Base-by-base conservation (phyloP, 106 monocot genomes). In the Allium fistulosum region DNA sequence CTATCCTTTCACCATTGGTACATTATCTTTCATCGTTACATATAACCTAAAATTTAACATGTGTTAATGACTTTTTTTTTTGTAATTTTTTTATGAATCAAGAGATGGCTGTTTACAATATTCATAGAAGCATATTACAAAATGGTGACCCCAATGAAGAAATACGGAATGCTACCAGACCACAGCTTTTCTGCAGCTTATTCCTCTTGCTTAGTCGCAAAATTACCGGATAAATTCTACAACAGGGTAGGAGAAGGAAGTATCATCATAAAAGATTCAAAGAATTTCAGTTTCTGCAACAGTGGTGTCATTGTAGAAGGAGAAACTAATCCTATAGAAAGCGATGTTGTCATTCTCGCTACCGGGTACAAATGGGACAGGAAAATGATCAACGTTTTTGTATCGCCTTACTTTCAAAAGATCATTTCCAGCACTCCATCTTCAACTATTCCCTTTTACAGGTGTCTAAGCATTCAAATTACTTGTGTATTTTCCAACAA, bases 321-420 rank as follows among this genome's bases (percentile, higher is more conserved):
- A 48, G 82, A 84, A 56, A 50, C 48, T 13, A 45, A 16, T 14
- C 75, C 62, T 2, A 59, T 78, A 22, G 37, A 79, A 51, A 71
- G 67, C 22, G 88, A 92, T 76, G 6, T 92, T 0, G 88, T 88
- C n/a, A 88, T 92, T 63, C 64, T 88, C 11, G 92, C 92, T 9
- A 92, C 92, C 15, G 88, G 88, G 10, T 92, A 59, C 67, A 82
- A 67, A 59, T 76, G 88, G 17, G 92, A 92, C 52, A 18, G 77
- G 56, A 92, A 92, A 69, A 79, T 92, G 15, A 83, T 59, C 69
- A 10, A 72, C 46, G 80, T 88, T 6, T 88, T 92, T 22, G 63
- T 47, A 9, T 85, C 88, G 1, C 60, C 77, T 0, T 51, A 18
- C 0, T 76, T 92, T 68, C 76, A 66, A n/a, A 66, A 72, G 8